A percentile compares a stretch with the other conserved stretches of the same genome.
phyloP scores from a whole-genome alignment of 306 rosid genomes.

The Cicer yamashitae region DNA sequence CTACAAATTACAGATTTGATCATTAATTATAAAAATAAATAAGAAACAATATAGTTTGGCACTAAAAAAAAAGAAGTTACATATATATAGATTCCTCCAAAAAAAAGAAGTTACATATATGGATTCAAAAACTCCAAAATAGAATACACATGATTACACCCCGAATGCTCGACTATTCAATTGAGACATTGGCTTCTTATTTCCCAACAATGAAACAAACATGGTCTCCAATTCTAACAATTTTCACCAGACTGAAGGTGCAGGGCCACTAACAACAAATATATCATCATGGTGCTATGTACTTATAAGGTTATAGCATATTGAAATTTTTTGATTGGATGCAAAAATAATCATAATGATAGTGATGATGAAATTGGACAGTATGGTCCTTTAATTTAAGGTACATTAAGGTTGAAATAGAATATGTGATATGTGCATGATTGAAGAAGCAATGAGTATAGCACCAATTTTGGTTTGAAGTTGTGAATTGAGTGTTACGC shows the following conservation, averaged over 20 bases:
- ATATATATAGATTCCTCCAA: too few species aligned
- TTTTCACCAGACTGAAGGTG: slow-evolving; percentile 40
- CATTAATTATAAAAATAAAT: too few species aligned
- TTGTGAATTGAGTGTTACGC: slow-evolving; percentile 6
- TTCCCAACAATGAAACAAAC: slow-evolving; percentile 47
- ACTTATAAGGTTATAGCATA: not conserved
- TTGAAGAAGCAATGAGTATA: slow-evolving; percentile 51
- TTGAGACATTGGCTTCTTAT: slow-evolving; percentile 30
- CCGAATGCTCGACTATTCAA: not conserved
- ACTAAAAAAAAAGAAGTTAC: too few species aligned
- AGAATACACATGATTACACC: not conserved
- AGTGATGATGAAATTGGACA: slow-evolving; percentile 51
- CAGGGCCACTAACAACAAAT: slow-evolving; percentile 38
- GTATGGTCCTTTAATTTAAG: slow-evolving; percentile 27
- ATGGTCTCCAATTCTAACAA: slow-evolving; percentile 24
- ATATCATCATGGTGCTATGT: slow-evolving; percentile 40
- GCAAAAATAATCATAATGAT: slow-evolving; percentile 41
- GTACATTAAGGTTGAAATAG: slow-evolving; percentile 57
- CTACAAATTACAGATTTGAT: too few species aligned
- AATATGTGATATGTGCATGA: slow-evolving; percentile 49
- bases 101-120: too few species aligned
- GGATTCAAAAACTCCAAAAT: not conserved
- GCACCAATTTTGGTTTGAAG: slow-evolving; percentile 37
- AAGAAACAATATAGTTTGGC: too few species aligned
- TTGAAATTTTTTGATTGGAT: slow-evolving; percentile 40